Evolutionary conservation across 345 rosid species (phyloP), one percentile per base, ranked within the genome.

Genomic region (Rhizophora mangle): DNA sequence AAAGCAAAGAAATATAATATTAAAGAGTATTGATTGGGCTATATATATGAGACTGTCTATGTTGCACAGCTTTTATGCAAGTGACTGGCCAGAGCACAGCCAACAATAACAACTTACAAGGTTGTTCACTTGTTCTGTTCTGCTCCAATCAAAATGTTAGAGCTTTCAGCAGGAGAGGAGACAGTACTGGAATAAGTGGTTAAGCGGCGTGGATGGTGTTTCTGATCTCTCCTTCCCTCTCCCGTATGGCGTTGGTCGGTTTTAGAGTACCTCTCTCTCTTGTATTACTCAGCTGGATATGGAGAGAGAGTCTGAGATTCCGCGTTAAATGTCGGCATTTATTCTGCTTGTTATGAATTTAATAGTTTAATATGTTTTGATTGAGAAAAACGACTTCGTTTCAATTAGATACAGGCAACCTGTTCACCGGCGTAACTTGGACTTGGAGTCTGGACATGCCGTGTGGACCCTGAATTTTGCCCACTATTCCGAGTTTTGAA

Each of bases 251-350:
- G 26, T 11, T 21, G 11, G 22, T 11, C 21, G 9, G 59, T 21
- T 21, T 54, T 54, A 11, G 29, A 54, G 57, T 22, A 1, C 2
- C 27, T 21, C 62, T 18, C 31, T 63, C 56, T 71, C 85, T 57
- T 67, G 76, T 49, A 39, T 39, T 39, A 39, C 16, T 11, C 15
- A 6, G 47, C 16, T 2, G 16, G 47, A 4, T 37, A 37, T 2
- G 0, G 16, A 39, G 9, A 37, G 47, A 34, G 37, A 1, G 37
- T 34, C 9, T 8, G 9, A 11, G 13, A 43, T 13, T 43, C 49
- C 49, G 49, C 34, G 34, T 3, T 5, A 3, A 11, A 43, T 43
- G 49, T 43, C 18, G 49, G 49, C 49, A 43, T 11, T 43, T 43
- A 11, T 39, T 39, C 46, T 39, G 2, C 46, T 39, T 10, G 46